Evolutionary conservation across 495 filamentous ascomycete genomes (phyloP), one percentile per base, ranked within the genome.

Genomic region (Beverwykella pulmonaria): DNA sequence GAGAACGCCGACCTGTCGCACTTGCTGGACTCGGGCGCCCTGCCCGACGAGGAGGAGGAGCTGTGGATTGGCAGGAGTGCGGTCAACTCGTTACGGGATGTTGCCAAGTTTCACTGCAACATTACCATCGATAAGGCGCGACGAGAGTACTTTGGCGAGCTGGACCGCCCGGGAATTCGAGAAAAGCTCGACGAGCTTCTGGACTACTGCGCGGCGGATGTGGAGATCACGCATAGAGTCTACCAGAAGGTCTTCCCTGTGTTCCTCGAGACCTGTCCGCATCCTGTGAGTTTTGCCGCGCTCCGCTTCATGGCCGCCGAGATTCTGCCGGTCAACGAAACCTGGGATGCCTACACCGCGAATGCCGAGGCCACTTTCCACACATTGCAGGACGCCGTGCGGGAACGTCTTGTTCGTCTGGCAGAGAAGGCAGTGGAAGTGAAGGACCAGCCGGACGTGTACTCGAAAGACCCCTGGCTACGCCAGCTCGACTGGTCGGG

Each of bases 211-310:
- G 95, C 95, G 22, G 91, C 92, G 1, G 94, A 99, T 82, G 93
- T 97, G 32, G 87, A 87, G 32, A 86, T 95, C 67, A 97, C 94
- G 0, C 95, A 98, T 73, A 85, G 87, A 41, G 92, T 99, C 5
- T 99, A 92, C 77, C 88, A 90, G 74, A 90, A 90, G 57, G 91
- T 98, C 1, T 94, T 99, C 53, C 91, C 92, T 1, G 86, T 87
- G 50, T 99, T 96, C 73, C 80, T 97, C 12, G 79, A 90, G 32
- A 88, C 89, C 32, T 98, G 94, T 70, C 93, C 95, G 2, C 95
- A 99, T 78, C 95, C 94, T 1, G 94, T 98, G 65, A 98, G 92
- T 76, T 99, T 99, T 73, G 93, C 91, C 5, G 93, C 94, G 12
- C 82, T 98, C 29, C 85, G 95, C 46, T 92, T 97, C 76, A 83